phyloP scores from a whole-genome alignment of 495 filamentous ascomycete genomes.

The Mytilinidion resinicola region DNA sequence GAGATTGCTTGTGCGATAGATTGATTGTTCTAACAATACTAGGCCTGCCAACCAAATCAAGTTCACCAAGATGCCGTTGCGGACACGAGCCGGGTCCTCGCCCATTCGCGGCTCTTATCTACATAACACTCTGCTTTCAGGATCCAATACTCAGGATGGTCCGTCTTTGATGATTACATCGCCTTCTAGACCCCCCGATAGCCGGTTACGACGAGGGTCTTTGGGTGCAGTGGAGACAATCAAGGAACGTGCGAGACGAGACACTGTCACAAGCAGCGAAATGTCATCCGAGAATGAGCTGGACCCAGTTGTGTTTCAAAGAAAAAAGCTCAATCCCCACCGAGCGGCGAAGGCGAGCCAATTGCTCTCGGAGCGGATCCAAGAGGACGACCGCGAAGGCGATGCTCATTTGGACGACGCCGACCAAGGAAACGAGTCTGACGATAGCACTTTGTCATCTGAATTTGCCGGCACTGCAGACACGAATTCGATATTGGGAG shows the following conservation, averaged over 20 bases:
- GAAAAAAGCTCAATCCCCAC: constrained; percentile 51
- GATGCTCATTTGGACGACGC: constrained; percentile 45
- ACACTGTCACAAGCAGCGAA: constrained; percentile 88
- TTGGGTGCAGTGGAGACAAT: constrained; percentile 67
- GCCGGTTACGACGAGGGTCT: constrained; percentile 60
- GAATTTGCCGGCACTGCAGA: constrained; percentile 62
- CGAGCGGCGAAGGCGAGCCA: constrained; percentile 44
- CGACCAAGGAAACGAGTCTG: constrained; percentile 53
- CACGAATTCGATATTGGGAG: constrained; percentile 53
- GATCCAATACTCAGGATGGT: constrained; percentile 39
- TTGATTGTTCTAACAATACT: too few species aligned
- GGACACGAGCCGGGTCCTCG: constrained; percentile 78
- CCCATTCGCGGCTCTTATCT: constrained; percentile 56
- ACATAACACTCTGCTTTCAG: constrained; percentile 1
- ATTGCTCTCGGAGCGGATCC: constrained; percentile 41
- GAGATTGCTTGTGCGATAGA: too few species aligned
- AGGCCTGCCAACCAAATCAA: constrained; percentile 75
- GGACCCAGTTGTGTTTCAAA: constrained; percentile 60
- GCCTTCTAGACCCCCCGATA: constrained; percentile 44
- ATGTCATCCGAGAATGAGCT: constrained; percentile 86
- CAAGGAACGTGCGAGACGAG: constrained; percentile 68
- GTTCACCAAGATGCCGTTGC: constrained; percentile 90
- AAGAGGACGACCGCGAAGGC: constrained; percentile 36
- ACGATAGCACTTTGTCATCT: constrained; percentile 57
- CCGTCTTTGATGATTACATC: constrained; percentile 36